These are phyloP conservation scores for Taphrina pruni DNA, from an alignment of 1,139 yeast species.

Conservation along the genomic window DNA sequence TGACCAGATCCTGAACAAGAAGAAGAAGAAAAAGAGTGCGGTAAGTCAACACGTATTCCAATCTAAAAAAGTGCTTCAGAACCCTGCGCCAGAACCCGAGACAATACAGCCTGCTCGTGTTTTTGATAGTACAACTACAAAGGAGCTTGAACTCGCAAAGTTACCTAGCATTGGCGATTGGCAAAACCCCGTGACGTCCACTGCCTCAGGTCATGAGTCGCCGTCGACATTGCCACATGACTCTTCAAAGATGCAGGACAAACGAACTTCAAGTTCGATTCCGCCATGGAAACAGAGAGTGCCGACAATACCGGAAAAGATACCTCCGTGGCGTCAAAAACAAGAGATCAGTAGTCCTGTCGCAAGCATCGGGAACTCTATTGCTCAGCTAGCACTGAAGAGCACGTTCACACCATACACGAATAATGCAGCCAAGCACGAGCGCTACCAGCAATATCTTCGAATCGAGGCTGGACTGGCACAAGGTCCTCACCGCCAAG, in stretches of 20 bases:
- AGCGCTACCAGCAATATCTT: conserved; percentile 46
- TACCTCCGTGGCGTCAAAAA: conserved; percentile 31
- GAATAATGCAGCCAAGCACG: conserved; percentile 44
- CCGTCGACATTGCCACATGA: not conserved
- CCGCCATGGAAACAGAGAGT: conserved; percentile 45
- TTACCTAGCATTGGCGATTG: conserved; percentile 24
- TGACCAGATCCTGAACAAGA: conserved; percentile 37
- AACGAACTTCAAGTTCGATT: conserved; percentile 39
- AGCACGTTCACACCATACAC: conserved; percentile 47
- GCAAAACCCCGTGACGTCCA: not conserved
- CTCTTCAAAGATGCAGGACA: too few species aligned
- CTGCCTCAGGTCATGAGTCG: not conserved
- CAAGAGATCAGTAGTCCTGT: conserved; percentile 18
- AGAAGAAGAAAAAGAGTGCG: conserved; percentile 36
- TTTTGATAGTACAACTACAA: conserved; percentile 33
- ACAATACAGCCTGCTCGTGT: conserved; percentile 46
- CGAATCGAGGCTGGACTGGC: conserved; percentile 42
- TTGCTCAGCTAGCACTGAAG: conserved; percentile 46
- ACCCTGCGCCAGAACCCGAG: conserved; percentile 31
- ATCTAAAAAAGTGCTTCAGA: not conserved
- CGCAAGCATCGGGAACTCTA: conserved; percentile 43
- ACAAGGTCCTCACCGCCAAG: conserved; percentile 41
- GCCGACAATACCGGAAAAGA: conserved; percentile 40
- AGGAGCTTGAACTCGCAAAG: not conserved
- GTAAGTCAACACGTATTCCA: conserved; percentile 34